Base-by-base conservation (phyloP, 2,329 filamentous ascomycete genomes). In the Elsinoe fawcettii region DNA sequence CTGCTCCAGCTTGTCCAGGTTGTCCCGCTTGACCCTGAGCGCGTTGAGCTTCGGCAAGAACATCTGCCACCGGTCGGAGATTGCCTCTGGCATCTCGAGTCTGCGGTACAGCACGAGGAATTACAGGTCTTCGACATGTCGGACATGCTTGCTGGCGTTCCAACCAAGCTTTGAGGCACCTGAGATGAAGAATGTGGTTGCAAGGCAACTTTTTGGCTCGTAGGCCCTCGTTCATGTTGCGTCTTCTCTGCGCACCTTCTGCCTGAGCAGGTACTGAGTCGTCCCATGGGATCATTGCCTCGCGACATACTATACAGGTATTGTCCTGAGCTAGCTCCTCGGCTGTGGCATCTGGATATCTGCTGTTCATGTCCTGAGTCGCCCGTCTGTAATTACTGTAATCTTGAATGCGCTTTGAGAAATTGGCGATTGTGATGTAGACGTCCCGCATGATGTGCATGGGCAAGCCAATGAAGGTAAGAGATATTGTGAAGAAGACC, bases 101-200 rank as follows among this genome's bases (percentile, higher is more conserved):
- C 9, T 59, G 37, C 49, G 63, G 51, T 11, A 59, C 22, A n/a
- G 59, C 37, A 9, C 62, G 60, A 20, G 65, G 59, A 27, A 71
- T 79, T 36, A 90, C 93, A 14, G 92, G 85, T 53, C 88, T 82
- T 64, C 93, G 84, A 70, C 93, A 99, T 2, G 90, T 99, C 5
- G 93, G 93, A 69, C 93, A 99, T 32, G 95, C 91, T 73, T 99
- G 93, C 71, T 99, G 93, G 62, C 93, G 81, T 75, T 99, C 93
- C 25, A 99, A 80, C 93, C 93, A 99, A 70, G 91, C 95, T 71
- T 93, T 90, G 58, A 99, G 81, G 70, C 93, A 99, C 49, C 90
- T 87, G 63, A 96, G 87, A 71, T 99, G 93, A 37, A 99, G 75
- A 37, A 97, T 93, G 67, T 99, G 93, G 3, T 92, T 91, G 71